Conservation (phyloP, 2,329 filamentous ascomycete species). For the Fusarium sp. region DNA sequence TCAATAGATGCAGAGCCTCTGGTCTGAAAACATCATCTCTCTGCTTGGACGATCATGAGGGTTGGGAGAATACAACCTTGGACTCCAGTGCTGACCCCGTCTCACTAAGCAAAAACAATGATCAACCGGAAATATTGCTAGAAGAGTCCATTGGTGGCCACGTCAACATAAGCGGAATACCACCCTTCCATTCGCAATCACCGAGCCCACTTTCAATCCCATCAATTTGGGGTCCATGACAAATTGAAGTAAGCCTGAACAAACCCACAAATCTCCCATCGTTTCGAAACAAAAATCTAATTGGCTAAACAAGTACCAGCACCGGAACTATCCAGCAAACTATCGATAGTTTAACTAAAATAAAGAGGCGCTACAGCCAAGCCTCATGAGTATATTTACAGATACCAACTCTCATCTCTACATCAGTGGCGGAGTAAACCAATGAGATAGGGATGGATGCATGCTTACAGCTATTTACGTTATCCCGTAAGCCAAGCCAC, state of each 20-base stretch:
- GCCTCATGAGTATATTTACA: background rate
- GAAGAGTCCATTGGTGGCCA: background rate
- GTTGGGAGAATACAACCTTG: background rate
- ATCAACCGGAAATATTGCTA: background rate
- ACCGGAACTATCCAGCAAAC: background rate
- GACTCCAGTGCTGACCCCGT: background rate
- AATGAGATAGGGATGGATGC: background rate
- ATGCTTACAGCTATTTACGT: constrained; percentile 1
- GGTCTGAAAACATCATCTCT: background rate
- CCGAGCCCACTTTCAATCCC: background rate
- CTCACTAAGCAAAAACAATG: constrained; percentile 11
- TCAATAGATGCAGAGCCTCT: background rate
- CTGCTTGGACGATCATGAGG: background rate
- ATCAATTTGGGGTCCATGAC: background rate
- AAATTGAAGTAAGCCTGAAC: background rate
- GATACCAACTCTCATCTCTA: background rate
- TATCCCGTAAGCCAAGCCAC: constrained; percentile 2
- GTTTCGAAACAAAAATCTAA: background rate
- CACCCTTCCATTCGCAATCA: background rate
- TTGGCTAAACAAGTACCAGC: background rate
- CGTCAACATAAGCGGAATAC: constrained; percentile 10
- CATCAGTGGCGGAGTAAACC: constrained; percentile 4
- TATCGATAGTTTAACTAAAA: constrained; percentile 4
- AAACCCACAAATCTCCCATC: background rate
- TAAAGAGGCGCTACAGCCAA: background rate